These are phyloP conservation scores for Cyclostephanos tholiformis DNA, from an alignment of 108 stramenopile species.

Conservation along the genomic window DNA sequence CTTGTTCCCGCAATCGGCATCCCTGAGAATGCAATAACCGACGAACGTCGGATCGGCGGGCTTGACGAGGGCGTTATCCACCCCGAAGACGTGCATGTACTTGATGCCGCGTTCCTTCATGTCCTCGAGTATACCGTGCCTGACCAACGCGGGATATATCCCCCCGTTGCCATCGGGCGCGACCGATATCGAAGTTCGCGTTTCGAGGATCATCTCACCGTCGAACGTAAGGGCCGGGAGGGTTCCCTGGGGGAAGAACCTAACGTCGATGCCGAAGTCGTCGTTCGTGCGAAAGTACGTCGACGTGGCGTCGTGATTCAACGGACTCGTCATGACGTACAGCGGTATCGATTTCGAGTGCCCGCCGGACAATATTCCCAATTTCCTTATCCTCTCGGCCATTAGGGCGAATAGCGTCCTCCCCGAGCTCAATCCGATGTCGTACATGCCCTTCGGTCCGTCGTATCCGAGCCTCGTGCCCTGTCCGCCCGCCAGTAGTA, in stretches of 20 bases:
- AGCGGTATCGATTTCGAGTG: constrained; percentile 64
- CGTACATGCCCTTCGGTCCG: constrained; percentile 97
- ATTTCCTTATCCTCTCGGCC: constrained; percentile 77
- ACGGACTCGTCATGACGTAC: constrained; percentile 97
- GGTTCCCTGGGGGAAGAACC: constrained; percentile 94
- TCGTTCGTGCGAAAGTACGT: constrained; percentile 75
- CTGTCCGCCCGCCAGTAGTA: constrained; percentile 94
- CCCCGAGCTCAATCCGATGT: constrained; percentile 88
- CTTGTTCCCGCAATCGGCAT: constrained; percentile 96
- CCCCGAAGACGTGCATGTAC: constrained; percentile 91
- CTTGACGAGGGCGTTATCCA: constrained; percentile 94
- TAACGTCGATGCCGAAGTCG: constrained; percentile 89
- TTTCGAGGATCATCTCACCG: constrained; percentile 93
- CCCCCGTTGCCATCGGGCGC: constrained; percentile 99
- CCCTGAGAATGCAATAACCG: constrained; percentile 83
- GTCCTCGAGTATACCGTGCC: constrained; percentile 78
- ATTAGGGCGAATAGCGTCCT: constrained; percentile 87
- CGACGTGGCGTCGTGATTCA: constrained; percentile 89
- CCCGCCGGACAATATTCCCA: constrained; percentile 50
- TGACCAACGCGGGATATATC: constrained; percentile 91
- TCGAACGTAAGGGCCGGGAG: constrained; percentile 87
- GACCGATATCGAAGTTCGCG: constrained; percentile 60
- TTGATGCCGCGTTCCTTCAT: constrained; percentile 84
- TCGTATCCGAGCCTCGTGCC: constrained; percentile 95
- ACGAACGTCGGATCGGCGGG: constrained; percentile 95